Evolutionary conservation across 495 filamentous ascomycete species (phyloP).

Genomic region (Hypoxylon subgilvum): DNA sequence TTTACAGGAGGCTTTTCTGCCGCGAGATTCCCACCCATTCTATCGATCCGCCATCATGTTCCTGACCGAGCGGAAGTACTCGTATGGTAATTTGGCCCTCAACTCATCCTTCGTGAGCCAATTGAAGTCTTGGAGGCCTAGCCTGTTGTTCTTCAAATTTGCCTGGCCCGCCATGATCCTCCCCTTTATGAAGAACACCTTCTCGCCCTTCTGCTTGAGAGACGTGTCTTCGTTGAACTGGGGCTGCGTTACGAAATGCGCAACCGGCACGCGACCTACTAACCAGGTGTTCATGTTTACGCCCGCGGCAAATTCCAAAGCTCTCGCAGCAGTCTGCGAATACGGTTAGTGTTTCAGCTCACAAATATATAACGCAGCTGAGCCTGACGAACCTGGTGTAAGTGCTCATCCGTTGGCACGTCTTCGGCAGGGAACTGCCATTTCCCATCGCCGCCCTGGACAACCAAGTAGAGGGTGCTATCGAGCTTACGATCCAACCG

Average conservation of each 20-base stretch:
- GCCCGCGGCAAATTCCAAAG: conserved; percentile 76
- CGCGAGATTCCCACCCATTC: conserved; percentile 3
- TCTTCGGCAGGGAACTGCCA: conserved; percentile 82
- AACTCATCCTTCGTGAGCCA: conserved; percentile 94
- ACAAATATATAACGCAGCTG: neutral
- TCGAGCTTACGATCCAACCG: conserved; percentile 79
- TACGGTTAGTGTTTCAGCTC: conserved; percentile 5
- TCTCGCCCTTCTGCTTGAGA: conserved; percentile 64
- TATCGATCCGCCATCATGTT: conserved; percentile 81
- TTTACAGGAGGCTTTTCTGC: conserved; percentile 13
- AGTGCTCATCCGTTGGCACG: conserved; percentile 70
- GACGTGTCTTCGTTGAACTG: conserved; percentile 43
- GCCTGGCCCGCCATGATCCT: conserved; percentile 97
- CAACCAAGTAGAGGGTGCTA: conserved; percentile 83
- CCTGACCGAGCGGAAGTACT: conserved; percentile 75
- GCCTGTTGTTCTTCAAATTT: conserved; percentile 72
- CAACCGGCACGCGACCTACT: conserved; percentile 87
- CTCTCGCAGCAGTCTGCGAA: conserved; percentile 76
- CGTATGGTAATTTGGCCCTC: conserved; percentile 59
- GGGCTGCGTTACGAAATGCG: conserved; percentile 68
- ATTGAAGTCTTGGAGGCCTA: conserved; percentile 80
- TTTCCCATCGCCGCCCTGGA: conserved; percentile 66
- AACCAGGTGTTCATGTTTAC: conserved; percentile 99
- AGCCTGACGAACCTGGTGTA: conserved; percentile 72
- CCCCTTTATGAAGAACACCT: conserved; percentile 93